Evolutionary conservation across 2,329 filamentous ascomycete species (phyloP).

Genomic region (Fusarium abutilonis): DNA sequence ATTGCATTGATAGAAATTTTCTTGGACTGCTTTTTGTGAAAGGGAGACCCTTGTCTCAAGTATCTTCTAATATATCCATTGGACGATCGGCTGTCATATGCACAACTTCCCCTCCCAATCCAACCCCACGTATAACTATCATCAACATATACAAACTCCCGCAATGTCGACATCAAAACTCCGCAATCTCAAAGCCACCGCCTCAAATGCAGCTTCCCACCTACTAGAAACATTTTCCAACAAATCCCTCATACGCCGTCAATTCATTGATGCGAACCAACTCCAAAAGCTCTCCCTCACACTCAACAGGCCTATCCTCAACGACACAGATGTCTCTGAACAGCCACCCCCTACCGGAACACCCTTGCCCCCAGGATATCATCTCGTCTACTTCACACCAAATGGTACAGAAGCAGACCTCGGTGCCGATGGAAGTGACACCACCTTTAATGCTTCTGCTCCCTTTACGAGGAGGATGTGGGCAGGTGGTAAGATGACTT

Average conservation of each 20-base stretch:
- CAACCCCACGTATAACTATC: conserved; percentile 13
- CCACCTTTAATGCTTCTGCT: conserved; percentile 65
- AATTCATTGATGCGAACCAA: conserved; percentile 70
- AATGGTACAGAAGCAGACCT: conserved; percentile 63
- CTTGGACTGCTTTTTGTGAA: no score
- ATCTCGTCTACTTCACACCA: conserved; percentile 72
- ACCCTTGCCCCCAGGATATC: conserved; percentile 66
- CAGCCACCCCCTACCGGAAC: conserved; percentile 55
- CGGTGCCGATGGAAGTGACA: conserved; percentile 69
- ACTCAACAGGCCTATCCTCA: conserved; percentile 60
- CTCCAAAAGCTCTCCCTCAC: conserved; percentile 69
- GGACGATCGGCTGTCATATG: no score
- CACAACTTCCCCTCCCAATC: neutral
- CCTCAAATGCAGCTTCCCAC: conserved; percentile 47
- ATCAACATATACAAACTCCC: neutral
- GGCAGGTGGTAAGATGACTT: conserved; percentile 69
- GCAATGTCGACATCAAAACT: conserved; percentile 26
- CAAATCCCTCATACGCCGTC: conserved; percentile 48
- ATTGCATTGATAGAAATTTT: no score
- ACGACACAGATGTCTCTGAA: conserved; percentile 52
- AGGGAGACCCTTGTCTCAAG: no score
- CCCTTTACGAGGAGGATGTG: conserved; percentile 74
- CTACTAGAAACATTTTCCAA: conserved; percentile 48
- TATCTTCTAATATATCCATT: no score
- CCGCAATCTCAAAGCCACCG: conserved; percentile 35